Conservation (phyloP, 495 filamentous ascomycete genomes). For the Talaromyces liani region DNA sequence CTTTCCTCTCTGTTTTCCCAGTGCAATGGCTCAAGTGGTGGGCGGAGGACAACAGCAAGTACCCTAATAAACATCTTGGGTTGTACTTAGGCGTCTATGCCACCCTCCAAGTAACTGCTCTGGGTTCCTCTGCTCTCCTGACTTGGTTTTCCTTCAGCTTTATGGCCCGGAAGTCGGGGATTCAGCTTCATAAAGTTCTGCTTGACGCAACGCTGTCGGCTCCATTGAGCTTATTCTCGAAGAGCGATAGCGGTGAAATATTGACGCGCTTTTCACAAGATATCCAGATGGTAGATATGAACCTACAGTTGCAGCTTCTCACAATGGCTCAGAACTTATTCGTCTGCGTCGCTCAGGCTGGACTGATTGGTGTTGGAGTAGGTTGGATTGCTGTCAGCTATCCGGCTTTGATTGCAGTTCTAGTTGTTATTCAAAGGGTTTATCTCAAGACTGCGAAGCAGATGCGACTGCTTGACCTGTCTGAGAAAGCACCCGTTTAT, state of each 20-base stretch:
- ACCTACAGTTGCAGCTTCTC: conserved; percentile 22
- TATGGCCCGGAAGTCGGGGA: conserved; percentile 26
- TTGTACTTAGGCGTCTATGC: conserved; percentile 18
- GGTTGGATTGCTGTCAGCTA: conserved; percentile 24
- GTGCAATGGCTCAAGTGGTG: conserved; percentile 15
- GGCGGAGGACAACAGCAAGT: conserved; percentile 9
- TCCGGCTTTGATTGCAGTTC: conserved; percentile 22
- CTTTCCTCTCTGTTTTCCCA: conserved; percentile 5
- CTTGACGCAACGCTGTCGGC: conserved; percentile 23
- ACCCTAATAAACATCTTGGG: conserved; percentile 9
- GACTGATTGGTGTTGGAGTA: conserved; percentile 25
- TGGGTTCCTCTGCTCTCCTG: conserved; percentile 19
- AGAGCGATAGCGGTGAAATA: conserved; percentile 26
- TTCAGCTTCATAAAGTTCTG: conserved; percentile 23
- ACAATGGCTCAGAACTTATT: conserved; percentile 20
- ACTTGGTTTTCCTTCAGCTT: conserved; percentile 28
- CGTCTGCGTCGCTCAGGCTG: conserved; percentile 22
- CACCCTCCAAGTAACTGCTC: conserved; percentile 19
- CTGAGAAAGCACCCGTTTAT: conserved; percentile 41
- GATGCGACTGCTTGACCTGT: conserved; percentile 46
- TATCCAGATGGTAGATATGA: conserved; percentile 40
- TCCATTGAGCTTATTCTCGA: conserved; percentile 21
- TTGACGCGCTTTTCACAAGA: conserved; percentile 53
- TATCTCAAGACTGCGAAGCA: conserved; percentile 49
- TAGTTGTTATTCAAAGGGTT: conserved; percentile 35